A percentile compares a stretch with the other conserved stretches of the same genome.
Conservation (phyloP, 2,329 filamentous ascomycete genomes). For the Cercospora sp. region DNA sequence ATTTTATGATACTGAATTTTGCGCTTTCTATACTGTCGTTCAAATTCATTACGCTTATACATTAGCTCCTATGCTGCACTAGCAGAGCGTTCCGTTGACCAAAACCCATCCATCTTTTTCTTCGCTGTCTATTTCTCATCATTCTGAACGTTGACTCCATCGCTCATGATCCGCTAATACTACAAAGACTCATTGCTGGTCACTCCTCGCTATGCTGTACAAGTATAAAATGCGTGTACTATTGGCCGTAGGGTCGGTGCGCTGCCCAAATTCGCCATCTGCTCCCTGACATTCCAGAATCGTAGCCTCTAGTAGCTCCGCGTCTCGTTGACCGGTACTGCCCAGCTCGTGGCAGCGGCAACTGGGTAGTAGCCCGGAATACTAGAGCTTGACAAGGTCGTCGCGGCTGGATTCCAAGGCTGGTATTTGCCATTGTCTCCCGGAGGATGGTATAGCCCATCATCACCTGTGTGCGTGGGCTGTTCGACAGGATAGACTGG, state of each 20-base stretch:
- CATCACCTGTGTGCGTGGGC: conserved; percentile 1
- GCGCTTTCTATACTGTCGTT: not conserved
- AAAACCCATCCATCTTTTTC: not conserved
- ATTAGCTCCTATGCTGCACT: conserved; percentile 28
- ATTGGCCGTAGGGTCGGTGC: not conserved
- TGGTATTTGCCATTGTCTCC: conserved; percentile 1
- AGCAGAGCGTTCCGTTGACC: conserved; percentile 25
- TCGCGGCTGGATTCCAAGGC: not conserved
- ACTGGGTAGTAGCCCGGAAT: not conserved
- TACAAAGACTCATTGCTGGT: not conserved
- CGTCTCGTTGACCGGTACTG: conserved; percentile 13
- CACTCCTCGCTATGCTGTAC: not conserved
- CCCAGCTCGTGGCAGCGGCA: conserved; percentile 15
- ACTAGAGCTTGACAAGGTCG: conserved; percentile 3
- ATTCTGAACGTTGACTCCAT: not conserved
- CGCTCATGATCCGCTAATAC: not conserved
- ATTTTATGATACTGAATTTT: not conserved
- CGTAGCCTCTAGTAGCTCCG: conserved; percentile 7
- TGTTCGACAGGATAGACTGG: conserved; percentile 8
- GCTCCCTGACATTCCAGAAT: not conserved
- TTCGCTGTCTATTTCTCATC: not conserved
- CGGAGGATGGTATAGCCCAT: conserved; percentile 8
- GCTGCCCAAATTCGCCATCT: not conserved
- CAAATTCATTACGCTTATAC: conserved; percentile 7
- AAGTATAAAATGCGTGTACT: not conserved